Evolutionary conservation across 192 early-diverging fungal genomes (phyloP).

Genomic region (Funneliformis geosporum): DNA sequence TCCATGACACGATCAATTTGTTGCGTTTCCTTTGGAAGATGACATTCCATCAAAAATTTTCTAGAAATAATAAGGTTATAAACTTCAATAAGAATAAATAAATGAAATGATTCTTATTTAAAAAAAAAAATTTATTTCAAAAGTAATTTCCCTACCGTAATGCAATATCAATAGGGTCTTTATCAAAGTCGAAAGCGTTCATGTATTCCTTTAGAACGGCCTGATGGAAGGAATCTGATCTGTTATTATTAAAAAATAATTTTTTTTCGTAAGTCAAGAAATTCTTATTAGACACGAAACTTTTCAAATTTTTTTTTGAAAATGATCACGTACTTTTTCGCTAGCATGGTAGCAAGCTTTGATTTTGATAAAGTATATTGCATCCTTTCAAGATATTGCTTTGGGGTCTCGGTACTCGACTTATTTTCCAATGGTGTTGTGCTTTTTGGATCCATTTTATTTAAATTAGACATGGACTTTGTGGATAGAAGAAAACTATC

Average conservation of each 20-base stretch:
- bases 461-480: constrained; percentile 26
- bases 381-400: constrained; percentile 46
- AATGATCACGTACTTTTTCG: constrained; percentile 40
- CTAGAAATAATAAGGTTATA: constrained; percentile 39
- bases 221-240: constrained; percentile 52
- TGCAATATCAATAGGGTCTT: constrained; percentile 67
- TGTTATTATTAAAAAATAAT: neutral
- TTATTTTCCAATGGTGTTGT: neutral
- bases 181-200: constrained; percentile 60
- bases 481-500: neutral
- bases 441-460: constrained; percentile 4
- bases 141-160: constrained; percentile 46
- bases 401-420: constrained; percentile 42
- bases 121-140: constrained; percentile 9
- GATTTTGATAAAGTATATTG: constrained; percentile 51
- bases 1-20: constrained; percentile 82
- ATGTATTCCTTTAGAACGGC: constrained; percentile 60
- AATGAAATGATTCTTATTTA: neutral
- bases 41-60: constrained; percentile 70
- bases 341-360: constrained; percentile 55
- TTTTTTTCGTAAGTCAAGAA: neutral
- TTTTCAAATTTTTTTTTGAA: neutral
- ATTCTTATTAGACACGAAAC: neutral
- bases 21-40: constrained; percentile 78
- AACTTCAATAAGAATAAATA: neutral